These are phyloP conservation scores for Ophiostoma piceae DNA, from an alignment of 2,329 filamentous ascomycete genomes.

Conservation along the genomic window DNA sequence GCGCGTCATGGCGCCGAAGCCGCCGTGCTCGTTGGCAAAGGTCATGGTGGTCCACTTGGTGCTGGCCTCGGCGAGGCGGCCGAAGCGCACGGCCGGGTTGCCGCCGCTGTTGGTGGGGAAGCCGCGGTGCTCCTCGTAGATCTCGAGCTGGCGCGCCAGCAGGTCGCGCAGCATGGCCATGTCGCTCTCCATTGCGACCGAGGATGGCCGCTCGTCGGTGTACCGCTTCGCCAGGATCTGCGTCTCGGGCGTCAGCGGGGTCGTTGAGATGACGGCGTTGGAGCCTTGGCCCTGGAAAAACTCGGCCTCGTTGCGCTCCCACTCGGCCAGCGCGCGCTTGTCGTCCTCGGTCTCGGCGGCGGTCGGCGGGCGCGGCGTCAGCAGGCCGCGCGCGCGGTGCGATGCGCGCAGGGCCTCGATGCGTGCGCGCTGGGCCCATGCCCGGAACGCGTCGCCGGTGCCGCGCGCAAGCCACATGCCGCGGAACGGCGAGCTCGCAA, in stretches of 20 bases:
- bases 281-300: constrained; percentile 2
- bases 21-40: constrained; percentile 42
- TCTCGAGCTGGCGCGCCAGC: constrained; percentile 4
- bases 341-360: not conserved
- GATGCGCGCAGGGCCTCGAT: not conserved
- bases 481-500: constrained; percentile 33
- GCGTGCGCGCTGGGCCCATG: not conserved
- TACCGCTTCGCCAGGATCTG: constrained; percentile 8
- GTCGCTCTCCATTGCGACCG: constrained; percentile 19
- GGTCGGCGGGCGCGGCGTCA: not conserved
- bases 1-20: constrained; percentile 58
- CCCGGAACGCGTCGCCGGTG: not conserved
- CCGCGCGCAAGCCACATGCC: constrained; percentile 21
- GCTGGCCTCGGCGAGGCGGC: constrained; percentile 32
- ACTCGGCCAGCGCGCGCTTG: not conserved
- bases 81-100: constrained; percentile 11
- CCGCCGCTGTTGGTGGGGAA: constrained; percentile 9
- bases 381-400: not conserved
- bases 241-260: constrained; percentile 16
- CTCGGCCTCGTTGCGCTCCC: not conserved
- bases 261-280: not conserved
- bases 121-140: constrained; percentile 13
- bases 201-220: not conserved
- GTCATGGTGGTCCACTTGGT: constrained; percentile 38
- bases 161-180: constrained; percentile 22